A percentile compares a stretch with the other conserved stretches of the same genome.
Evolutionary conservation across 768 basidiomycete species (phyloP).

Genomic region (Serendipita sp.): DNA sequence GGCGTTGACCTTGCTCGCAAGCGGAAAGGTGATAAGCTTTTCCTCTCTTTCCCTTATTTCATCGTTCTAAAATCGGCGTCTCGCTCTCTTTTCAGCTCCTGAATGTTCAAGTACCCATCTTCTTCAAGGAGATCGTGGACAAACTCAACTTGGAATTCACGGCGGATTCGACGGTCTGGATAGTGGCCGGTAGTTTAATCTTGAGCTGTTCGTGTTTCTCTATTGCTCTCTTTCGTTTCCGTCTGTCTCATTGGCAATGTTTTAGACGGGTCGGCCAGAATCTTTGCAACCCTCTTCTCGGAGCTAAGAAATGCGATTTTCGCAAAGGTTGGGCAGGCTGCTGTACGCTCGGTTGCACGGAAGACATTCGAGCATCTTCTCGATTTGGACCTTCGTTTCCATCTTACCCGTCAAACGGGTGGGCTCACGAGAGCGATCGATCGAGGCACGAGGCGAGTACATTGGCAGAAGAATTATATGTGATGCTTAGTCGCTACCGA

Average conservation of each 20-base stretch:
- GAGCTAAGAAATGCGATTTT: conserved; percentile 94
- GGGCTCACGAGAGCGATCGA: conserved; percentile 95
- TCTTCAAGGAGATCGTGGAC: conserved; percentile 90
- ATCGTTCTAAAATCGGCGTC: neutral
- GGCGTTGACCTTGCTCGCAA: conserved; percentile 64
- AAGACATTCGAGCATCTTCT: conserved; percentile 91
- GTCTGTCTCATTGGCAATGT: neutral
- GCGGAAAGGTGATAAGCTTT: conserved; percentile 60
- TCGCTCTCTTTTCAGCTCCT: conserved; percentile 37
- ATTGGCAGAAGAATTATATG: neutral
- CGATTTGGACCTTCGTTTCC: conserved; percentile 81
- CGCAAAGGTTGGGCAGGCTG: conserved; percentile 86
- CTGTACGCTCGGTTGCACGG: conserved; percentile 87
- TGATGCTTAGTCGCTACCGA: neutral
- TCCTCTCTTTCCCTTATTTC: neutral
- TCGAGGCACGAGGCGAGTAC: conserved; percentile 79
- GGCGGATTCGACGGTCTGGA: conserved; percentile 65
- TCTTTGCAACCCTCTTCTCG: conserved; percentile 77
- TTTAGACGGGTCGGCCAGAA: conserved; percentile 77
- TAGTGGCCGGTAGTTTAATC: conserved; percentile 78
- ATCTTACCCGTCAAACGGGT: conserved; percentile 85
- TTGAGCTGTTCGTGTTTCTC: conserved; percentile 60
- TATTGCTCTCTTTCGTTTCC: neutral
- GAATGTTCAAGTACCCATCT: conserved; percentile 94
- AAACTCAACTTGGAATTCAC: conserved; percentile 72